These are phyloP conservation scores for Dalechampia spathulata DNA, from an alignment of 441 rosid species.

Conservation along the genomic window DNA sequence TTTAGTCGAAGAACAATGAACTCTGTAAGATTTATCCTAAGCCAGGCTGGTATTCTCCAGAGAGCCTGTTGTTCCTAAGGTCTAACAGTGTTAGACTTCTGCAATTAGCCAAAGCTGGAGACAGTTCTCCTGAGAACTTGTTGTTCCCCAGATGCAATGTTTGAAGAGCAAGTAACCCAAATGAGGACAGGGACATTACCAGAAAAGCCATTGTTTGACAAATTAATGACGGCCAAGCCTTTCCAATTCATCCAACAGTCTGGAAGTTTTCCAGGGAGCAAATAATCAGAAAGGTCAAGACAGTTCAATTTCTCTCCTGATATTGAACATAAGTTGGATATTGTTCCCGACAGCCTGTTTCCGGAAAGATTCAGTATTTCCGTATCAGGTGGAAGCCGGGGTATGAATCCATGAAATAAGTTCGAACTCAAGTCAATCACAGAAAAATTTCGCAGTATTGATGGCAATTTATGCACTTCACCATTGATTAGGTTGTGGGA, in stretches of 20 bases:
- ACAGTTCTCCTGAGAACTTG: constrained; percentile 16
- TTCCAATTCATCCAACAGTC: constrained; percentile 13
- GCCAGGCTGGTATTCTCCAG: constrained; percentile 20
- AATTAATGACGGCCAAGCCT: neutral
- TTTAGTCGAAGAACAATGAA: constrained; percentile 14
- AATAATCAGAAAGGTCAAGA: constrained; percentile 7
- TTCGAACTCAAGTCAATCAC: constrained; percentile 6
- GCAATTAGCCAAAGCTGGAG: constrained; percentile 14
- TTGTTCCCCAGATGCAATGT: constrained; percentile 12
- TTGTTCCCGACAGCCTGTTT: constrained; percentile 2
- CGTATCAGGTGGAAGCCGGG: neutral
- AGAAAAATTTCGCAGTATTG: neutral
- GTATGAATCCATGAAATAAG: constrained; percentile 3
- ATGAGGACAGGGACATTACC: constrained; percentile 12
- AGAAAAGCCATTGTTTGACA: constrained; percentile 15
- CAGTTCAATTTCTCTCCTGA: neutral
- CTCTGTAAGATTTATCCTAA: constrained; percentile 7
- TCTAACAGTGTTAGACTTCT: constrained; percentile 1
- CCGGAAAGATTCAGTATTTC: constrained; percentile 6
- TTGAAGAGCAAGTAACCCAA: neutral
- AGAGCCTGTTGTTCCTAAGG: constrained; percentile 13
- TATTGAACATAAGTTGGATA: constrained; percentile 9
- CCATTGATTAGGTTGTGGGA: neutral
- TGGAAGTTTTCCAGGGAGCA: constrained; percentile 14
- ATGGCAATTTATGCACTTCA: neutral